phyloP scores from a whole-genome alignment of 352 stramenopile species.

The Phytophthora gonapodyides region DNA sequence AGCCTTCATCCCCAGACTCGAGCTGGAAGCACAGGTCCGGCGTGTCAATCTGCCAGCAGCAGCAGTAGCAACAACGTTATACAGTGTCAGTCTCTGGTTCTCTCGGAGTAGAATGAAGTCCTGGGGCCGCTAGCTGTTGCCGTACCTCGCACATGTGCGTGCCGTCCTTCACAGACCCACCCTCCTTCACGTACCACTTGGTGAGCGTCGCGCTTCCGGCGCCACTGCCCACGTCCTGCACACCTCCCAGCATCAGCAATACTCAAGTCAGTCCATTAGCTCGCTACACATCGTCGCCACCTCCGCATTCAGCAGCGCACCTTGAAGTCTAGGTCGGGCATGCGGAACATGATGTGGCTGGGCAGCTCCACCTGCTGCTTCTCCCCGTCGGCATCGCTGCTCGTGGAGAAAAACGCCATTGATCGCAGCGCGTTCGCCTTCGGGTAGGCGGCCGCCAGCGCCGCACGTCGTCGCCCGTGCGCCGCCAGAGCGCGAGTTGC shows the following conservation, averaged over 20 bases:
- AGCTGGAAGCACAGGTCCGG: constrained; percentile 82
- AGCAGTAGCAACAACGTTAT: not conserved
- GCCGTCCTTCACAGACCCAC: constrained; percentile 63
- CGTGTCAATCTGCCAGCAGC: constrained; percentile 69
- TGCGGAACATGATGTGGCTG: constrained; percentile 86
- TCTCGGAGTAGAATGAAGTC: not conserved
- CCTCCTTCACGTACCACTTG: constrained; percentile 80
- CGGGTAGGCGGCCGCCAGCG: constrained; percentile 2
- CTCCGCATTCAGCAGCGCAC: constrained; percentile 24
- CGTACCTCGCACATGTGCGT: constrained; percentile 79
- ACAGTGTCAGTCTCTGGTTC: constrained; percentile 7
- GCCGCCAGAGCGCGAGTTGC: constrained; percentile 16
- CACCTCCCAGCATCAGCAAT: not conserved
- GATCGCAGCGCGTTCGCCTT: not conserved
- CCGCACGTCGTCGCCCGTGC: constrained; percentile 17
- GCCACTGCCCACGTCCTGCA: constrained; percentile 62
- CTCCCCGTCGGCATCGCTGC: constrained; percentile 4
- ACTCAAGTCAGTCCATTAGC: not conserved
- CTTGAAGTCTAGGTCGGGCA: constrained; percentile 87
- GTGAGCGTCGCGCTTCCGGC: constrained; percentile 59
- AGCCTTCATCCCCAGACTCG: constrained; percentile 80
- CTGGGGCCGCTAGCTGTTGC: not conserved
- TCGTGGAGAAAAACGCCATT: constrained; percentile 16
- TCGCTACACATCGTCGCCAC: too few species aligned
- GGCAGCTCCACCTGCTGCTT: constrained; percentile 44